Evolutionary conservation across 1,284 basidiomycete genomes (phyloP).

Genomic region (Anthracocystis panici-leucophaei): DNA sequence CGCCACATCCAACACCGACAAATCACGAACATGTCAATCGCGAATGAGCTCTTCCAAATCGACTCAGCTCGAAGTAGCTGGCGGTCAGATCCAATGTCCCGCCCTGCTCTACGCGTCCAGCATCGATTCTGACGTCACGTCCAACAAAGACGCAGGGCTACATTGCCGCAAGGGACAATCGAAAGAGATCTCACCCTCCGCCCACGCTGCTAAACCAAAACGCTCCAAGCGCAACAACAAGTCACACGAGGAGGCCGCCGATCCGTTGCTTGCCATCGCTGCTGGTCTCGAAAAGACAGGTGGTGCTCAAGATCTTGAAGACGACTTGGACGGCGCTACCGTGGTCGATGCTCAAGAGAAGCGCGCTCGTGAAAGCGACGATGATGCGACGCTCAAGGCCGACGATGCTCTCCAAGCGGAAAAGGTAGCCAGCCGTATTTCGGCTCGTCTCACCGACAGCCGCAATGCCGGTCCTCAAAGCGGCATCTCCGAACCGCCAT

Average conservation of each 20-base stretch:
- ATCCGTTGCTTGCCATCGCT: constrained; percentile 18
- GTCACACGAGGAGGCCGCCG: constrained; percentile 1
- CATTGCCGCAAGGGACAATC: constrained; percentile 14
- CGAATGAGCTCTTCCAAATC: constrained; percentile 19
- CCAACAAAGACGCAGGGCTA: constrained; percentile 2
- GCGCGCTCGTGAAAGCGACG: constrained; percentile 15
- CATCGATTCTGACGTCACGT: constrained; percentile 6
- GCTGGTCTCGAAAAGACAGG: not conserved
- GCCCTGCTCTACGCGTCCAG: constrained; percentile 25
- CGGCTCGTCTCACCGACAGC: constrained; percentile 25
- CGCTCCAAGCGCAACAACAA: constrained; percentile 5
- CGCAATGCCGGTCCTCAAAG: constrained; percentile 9
- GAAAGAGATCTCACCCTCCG: not conserved
- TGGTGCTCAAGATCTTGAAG: not conserved
- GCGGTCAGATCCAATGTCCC: constrained; percentile 43
- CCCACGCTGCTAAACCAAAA: not conserved
- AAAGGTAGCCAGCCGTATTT: constrained; percentile 48
- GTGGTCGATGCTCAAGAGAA: constrained; percentile 13
- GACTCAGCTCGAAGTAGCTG: constrained; percentile 36
- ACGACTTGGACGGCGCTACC: constrained; percentile 1
- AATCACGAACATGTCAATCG: constrained; percentile 12
- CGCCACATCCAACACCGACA: not conserved
- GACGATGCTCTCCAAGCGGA: constrained; percentile 30
- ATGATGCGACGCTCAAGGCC: constrained; percentile 22
- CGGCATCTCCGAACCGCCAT: constrained; percentile 19